Percentiles rank a stretch among this genome's conserved stretches.
These are phyloP conservation scores for Tylopilus sp. DNA, from an alignment of 1,284 basidiomycete genomes.

Conservation along the genomic window DNA sequence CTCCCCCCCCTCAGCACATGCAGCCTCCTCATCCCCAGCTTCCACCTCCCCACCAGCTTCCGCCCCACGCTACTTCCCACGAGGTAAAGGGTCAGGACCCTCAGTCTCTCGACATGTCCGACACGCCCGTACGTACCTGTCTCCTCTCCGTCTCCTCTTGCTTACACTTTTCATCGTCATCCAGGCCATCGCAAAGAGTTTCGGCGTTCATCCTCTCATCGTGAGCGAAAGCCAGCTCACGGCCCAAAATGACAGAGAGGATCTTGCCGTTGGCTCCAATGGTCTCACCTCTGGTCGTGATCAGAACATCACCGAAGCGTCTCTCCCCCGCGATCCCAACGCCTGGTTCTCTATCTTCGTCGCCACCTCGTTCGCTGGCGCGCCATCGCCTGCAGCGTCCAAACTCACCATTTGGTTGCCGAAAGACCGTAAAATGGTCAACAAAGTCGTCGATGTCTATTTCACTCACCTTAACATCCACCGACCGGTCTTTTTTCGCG, in stretches of 20 bases:
- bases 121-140: slow-evolving; percentile 48
- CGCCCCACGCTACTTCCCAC: slow-evolving; percentile 29
- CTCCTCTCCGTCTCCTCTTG: neutral
- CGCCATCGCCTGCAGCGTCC: slow-evolving; percentile 31
- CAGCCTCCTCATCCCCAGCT: slow-evolving; percentile 36
- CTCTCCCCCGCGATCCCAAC: slow-evolving; percentile 57
- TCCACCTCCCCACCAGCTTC: slow-evolving; percentile 33
- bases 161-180: slow-evolving; percentile 7
- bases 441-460: slow-evolving; percentile 63
- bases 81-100: slow-evolving; percentile 74
- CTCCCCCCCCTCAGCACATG: slow-evolving; percentile 37
- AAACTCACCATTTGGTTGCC: slow-evolving; percentile 66
- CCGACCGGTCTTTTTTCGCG: slow-evolving; percentile 67
- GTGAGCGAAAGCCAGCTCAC: slow-evolving; percentile 60
- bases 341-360: slow-evolving; percentile 60
- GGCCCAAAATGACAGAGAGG: slow-evolving; percentile 56
- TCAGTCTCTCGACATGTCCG: slow-evolving; percentile 72
- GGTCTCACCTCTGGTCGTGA: slow-evolving; percentile 69
- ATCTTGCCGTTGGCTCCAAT: slow-evolving; percentile 69
- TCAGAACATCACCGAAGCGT: slow-evolving; percentile 51
- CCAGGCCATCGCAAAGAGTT: slow-evolving; percentile 72
- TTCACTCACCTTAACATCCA: slow-evolving; percentile 74
- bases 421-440: slow-evolving; percentile 66
- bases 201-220: slow-evolving; percentile 71
- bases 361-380: slow-evolving; percentile 45